These are phyloP conservation scores for Candida awuae DNA, from an alignment of 805 yeast species.

Conservation along the genomic window DNA sequence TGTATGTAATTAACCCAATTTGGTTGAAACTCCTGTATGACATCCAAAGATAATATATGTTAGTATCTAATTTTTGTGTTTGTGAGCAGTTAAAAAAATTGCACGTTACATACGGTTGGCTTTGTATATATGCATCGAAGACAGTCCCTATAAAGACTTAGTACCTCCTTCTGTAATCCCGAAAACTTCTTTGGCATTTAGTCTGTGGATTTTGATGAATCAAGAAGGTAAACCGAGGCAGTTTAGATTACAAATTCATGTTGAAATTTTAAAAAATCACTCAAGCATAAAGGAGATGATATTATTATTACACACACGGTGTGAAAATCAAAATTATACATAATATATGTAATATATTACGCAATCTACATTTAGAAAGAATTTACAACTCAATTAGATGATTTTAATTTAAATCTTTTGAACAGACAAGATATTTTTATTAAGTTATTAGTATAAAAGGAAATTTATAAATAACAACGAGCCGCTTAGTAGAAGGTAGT, in stretches of 20 bases:
- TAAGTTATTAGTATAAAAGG: slow-evolving; percentile 11
- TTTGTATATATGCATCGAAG: slow-evolving; percentile 38
- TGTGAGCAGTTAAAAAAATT: not conserved
- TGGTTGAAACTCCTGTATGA: slow-evolving; percentile 22
- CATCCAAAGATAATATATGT: not conserved
- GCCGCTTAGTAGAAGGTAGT: slow-evolving; percentile 82
- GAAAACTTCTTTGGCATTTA: slow-evolving; percentile 23
- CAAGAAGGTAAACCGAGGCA: not conserved
- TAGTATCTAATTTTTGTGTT: not conserved
- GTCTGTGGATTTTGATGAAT: not conserved
- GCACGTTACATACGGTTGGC: slow-evolving; percentile 31
- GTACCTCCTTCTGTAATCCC: slow-evolving; percentile 47
- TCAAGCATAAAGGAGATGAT: no score
- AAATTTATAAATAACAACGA: slow-evolving; percentile 11
- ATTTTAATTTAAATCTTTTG: not conserved
- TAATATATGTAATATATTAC: no score
- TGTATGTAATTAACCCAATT: slow-evolving; percentile 30
- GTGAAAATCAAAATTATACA: no score
- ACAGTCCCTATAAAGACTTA: slow-evolving; percentile 41
- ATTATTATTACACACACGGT: no score
- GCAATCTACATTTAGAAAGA: not conserved
- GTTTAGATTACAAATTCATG: no score
- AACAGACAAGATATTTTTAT: slow-evolving; percentile 11
- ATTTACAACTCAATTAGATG: not conserved
- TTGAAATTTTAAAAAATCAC: no score